A percentile compares a stretch with the other conserved stretches of the same genome.
Conservation (phyloP, 2,329 filamentous ascomycete species). For the Aureobasidium melanogenum region DNA sequence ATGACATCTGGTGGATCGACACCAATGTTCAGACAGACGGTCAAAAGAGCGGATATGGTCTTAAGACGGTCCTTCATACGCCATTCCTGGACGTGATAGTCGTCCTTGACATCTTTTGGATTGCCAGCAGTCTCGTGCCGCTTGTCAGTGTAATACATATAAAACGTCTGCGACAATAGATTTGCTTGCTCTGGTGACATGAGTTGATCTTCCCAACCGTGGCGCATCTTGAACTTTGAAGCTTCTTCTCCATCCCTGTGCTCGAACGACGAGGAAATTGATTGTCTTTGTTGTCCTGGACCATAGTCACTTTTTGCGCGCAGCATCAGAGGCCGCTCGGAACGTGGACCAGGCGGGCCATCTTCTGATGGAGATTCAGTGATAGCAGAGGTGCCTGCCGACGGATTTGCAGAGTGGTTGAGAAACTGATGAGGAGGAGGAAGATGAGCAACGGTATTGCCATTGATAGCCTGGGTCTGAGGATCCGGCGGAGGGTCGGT, state of each 20-base stretch:
- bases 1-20: constrained; percentile 96
- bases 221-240: constrained; percentile 47
- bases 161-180: constrained; percentile 82
- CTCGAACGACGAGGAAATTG: constrained; percentile 12
- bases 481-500: neutral
- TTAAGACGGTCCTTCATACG: constrained; percentile 94
- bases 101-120: constrained; percentile 46
- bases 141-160: constrained; percentile 99
- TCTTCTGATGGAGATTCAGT: neutral
- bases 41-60: constrained; percentile 89
- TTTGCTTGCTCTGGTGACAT: constrained; percentile 84
- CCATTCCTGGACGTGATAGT: constrained; percentile 68
- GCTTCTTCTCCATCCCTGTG: constrained; percentile 28
- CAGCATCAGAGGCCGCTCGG: constrained; percentile 29
- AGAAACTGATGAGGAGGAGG: constrained; percentile 6
- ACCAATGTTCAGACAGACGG: constrained; percentile 92
- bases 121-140: constrained; percentile 91
- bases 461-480: constrained; percentile 6
- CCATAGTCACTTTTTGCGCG: constrained; percentile 48
- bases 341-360: neutral
- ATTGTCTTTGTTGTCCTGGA: constrained; percentile 21
- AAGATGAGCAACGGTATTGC: constrained; percentile 3
- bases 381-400: neutral
- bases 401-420: neutral
- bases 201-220: constrained; percentile 90